A percentile compares a stretch with the other conserved stretches of the same genome.
Evolutionary conservation across 2,329 filamentous ascomycete species (phyloP).

Genomic region (Cryphonectria carpinicola): DNA sequence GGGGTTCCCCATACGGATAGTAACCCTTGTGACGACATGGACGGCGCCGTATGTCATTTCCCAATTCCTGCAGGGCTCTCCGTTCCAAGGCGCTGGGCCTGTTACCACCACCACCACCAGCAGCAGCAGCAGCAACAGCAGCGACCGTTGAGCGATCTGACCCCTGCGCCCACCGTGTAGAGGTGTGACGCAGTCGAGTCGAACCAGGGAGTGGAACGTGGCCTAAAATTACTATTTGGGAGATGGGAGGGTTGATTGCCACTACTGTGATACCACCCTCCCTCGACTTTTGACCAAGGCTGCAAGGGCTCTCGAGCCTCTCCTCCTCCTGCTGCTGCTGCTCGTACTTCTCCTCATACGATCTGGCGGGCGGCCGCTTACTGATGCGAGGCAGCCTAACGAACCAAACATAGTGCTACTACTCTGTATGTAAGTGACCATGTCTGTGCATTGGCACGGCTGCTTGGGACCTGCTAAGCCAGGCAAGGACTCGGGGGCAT

Average conservation of each 20-base stretch:
- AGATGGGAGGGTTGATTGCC: background rate
- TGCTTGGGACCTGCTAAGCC: background rate
- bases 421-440: background rate
- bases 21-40: background rate
- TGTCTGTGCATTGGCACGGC: background rate
- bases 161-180: too few relatives aligned
- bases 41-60: background rate
- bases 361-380: background rate
- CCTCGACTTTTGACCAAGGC: background rate
- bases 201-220: background rate
- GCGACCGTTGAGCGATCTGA: too few relatives aligned
- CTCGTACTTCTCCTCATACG: background rate
- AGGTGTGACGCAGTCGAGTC: slow-evolving; percentile 1
- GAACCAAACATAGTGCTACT: background rate
- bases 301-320: background rate
- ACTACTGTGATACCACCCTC: background rate
- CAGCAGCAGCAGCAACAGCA: background rate
- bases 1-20: background rate
- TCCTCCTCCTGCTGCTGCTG: background rate
- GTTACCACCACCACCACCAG: background rate
- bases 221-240: background rate
- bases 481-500: background rate
- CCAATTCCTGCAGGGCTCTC: background rate
- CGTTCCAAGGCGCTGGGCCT: slow-evolving; percentile 1
- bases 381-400: background rate